These are phyloP conservation scores for Dendrobium huoshanense DNA, from an alignment of 106 monocot species.

Conservation along the genomic window DNA sequence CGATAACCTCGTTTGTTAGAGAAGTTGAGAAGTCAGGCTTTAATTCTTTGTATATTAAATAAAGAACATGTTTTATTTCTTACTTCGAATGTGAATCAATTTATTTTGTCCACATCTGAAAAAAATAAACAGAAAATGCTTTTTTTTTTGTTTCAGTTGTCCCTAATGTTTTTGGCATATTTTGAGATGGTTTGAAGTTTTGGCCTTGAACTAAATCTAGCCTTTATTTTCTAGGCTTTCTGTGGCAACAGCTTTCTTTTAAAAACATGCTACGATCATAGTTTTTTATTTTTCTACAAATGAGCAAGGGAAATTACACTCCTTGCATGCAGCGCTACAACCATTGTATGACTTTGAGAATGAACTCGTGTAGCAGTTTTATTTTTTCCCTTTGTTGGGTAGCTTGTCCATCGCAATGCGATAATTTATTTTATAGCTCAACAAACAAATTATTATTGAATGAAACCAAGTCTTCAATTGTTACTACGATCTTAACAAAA, in stretches of 20 bases:
- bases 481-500: no score
- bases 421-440: no score
- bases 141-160: neutral
- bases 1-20: neutral
- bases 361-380: no score
- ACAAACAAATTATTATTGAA: no score
- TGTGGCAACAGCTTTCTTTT: neutral
- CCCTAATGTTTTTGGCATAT: neutral
- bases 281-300: no score
- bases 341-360: no score
- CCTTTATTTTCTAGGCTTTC: neutral
- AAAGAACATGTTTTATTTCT: neutral
- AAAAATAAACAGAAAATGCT: neutral
- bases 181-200: neutral
- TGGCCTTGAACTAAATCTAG: neutral
- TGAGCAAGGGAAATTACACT: no score
- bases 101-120: neutral
- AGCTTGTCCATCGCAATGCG: no score
- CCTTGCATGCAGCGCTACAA: no score
- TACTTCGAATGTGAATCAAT: neutral
- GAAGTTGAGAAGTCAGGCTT: neutral
- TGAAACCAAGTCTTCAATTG: no score
- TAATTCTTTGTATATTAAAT: neutral
- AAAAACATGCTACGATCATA: neutral
- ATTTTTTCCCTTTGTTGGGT: no score